Base-by-base conservation (phyloP, 179 eudicot species). In the Patellifolia procumbens region DNA sequence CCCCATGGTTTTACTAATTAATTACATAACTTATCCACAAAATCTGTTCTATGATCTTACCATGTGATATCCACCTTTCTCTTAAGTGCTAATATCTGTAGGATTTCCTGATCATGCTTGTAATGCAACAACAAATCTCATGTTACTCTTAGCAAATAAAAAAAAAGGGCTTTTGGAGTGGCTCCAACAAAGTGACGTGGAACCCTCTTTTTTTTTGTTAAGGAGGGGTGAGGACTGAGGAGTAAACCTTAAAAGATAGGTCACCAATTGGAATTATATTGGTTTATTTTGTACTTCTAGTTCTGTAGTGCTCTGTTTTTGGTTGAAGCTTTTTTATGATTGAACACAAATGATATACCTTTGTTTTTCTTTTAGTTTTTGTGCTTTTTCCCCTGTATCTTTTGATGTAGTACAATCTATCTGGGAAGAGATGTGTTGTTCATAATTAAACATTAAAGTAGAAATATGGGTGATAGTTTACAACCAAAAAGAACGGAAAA, bases 11-110 rank as follows among this genome's bases (percentile, higher is more conserved):
- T 20, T 64, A 56, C 62, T 78, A 20, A 55, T 70, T 70, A 70
- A 69, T 63, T 62, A 8, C 67, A 74, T 74, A 60, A 53, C 74
- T 74, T 32, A 82, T 82, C 79, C 60, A 39, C 53, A 61, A 70
- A 74, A 78, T 78, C 81, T 70, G 68, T 19, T 61, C 35, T 45
- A 60, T 78, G 81, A 78, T 82, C 46, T 75, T 71, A 42, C 77
- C 85, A 82, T 82, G 82, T 82, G 76, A 78, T 4, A 74, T 70
- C 85, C 81, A 78, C 79, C 68, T 69, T 69, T 52, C 37, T 61
- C 45, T 74, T 51, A 67, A 81, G 77, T 68, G 70, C 66, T 67
- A 71, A 74, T 78, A 29, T 69, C 53, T 74, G 68, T 62, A 61
- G 46, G 68, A 81, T 68, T n/a, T 69, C 68, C 68, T 69, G 68